Conservation (phyloP, 1,284 basidiomycete genomes). For the Agaricales sp. region DNA sequence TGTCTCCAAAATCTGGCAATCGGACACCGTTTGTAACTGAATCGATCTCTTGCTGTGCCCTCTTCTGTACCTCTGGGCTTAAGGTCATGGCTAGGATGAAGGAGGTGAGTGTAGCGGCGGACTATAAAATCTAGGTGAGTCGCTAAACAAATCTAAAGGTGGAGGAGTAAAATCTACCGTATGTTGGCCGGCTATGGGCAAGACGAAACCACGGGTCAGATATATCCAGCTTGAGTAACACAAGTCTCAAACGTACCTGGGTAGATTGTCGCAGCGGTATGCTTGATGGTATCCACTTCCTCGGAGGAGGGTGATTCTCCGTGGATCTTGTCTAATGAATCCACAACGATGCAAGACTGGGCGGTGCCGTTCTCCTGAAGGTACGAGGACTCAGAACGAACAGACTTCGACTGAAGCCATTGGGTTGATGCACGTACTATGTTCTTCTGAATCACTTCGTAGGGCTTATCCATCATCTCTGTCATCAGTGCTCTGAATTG, state of each 20-base stretch:
- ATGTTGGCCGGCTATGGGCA: slow-evolving; percentile 2
- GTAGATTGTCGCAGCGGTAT: neutral
- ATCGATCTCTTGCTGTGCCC: slow-evolving; percentile 32
- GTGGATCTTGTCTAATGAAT: neutral
- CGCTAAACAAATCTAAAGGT: no score
- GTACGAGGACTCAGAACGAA: no score
- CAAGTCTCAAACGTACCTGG: neutral
- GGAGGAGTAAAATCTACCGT: no score
- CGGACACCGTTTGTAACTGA: slow-evolving; percentile 25
- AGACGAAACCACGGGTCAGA: no score
- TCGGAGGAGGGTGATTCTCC: no score
- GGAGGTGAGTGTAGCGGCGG: slow-evolving; percentile 26
- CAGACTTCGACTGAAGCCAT: neutral
- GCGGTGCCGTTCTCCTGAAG: neutral
- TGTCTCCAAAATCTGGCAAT: slow-evolving; percentile 29
- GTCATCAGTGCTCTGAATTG: neutral
- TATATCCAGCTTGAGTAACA: no score
- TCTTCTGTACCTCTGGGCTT: slow-evolving; percentile 29
- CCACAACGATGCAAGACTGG: neutral
- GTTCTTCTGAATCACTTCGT: neutral
- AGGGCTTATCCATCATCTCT: neutral
- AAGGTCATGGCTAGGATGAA: slow-evolving; percentile 33
- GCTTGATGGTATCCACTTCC: neutral
- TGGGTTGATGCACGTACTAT: neutral
- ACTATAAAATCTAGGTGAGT: slow-evolving; percentile 15